Evolutionary conservation across 768 basidiomycete species (phyloP).

Genomic region (Amanita subjunquillea): DNA sequence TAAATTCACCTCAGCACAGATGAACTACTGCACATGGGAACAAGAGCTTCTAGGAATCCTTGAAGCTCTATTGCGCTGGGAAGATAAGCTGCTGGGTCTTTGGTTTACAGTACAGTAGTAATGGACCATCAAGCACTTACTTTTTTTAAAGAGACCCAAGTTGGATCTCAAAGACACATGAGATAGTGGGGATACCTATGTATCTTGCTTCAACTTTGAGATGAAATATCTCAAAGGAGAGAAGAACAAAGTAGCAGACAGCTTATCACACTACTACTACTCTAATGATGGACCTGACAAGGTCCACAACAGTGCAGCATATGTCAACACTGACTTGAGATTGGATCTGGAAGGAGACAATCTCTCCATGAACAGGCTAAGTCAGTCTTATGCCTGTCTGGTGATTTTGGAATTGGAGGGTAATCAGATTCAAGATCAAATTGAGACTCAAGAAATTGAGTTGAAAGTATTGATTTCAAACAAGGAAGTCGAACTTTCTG

Average conservation of each 20-base stretch:
- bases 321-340: constrained; percentile 10
- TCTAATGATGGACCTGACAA: constrained; percentile 9
- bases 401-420: too few relatives aligned
- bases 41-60: constrained; percentile 9
- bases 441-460: neutral
- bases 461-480: neutral
- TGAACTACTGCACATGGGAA: constrained; percentile 5
- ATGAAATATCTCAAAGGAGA: constrained; percentile 15
- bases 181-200: constrained; percentile 21
- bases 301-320: constrained; percentile 2
- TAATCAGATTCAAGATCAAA: too few relatives aligned
- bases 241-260: constrained; percentile 19
- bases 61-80: constrained; percentile 17
- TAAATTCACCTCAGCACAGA: too few relatives aligned
- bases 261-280: constrained; percentile 18
- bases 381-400: too few relatives aligned
- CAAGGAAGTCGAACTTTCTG: neutral
- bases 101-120: constrained; percentile 12
- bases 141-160: too few relatives aligned
- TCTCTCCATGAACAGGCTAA: neutral
- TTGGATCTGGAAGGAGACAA: constrained; percentile 12
- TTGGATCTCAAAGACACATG: constrained; percentile 7
- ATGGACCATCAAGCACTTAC: constrained; percentile 19
- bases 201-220: constrained; percentile 15
- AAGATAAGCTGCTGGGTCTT: constrained; percentile 18